phyloP scores from a whole-genome alignment of 805 yeast species.

The Wickerhamomyces hampshirensis region DNA sequence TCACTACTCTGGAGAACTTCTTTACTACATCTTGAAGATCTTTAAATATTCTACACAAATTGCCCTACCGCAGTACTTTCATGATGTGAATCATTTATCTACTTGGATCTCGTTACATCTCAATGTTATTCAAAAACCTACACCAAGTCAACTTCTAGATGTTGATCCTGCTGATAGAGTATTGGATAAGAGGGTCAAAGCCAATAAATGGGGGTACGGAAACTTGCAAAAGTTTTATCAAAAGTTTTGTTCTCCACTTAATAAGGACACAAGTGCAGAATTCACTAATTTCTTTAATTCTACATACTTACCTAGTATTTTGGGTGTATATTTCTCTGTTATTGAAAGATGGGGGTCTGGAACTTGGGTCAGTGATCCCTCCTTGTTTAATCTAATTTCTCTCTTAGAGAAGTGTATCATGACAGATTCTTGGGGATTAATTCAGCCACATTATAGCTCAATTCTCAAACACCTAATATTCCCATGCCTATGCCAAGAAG shows the following conservation, averaged over 20 bases:
- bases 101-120: constrained; percentile 69
- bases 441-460: constrained; percentile 61
- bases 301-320: constrained; percentile 65
- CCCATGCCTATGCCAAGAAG: constrained; percentile 71
- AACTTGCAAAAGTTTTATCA: constrained; percentile 67
- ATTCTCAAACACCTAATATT: constrained; percentile 65
- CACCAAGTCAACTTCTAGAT: constrained; percentile 47
- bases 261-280: constrained; percentile 36
- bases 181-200: constrained; percentile 52
- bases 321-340: constrained; percentile 53
- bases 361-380: constrained; percentile 61
- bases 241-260: constrained; percentile 40
- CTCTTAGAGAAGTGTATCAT: constrained; percentile 61
- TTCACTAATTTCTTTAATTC: constrained; percentile 52
- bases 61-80: constrained; percentile 52
- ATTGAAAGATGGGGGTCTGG: constrained; percentile 35
- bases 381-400: constrained; percentile 60
- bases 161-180: constrained; percentile 44
- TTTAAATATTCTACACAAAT: constrained; percentile 60
- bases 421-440: constrained; percentile 50
- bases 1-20: constrained; percentile 37
- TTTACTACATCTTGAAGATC: constrained; percentile 60
- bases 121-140: constrained; percentile 46
- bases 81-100: constrained; percentile 32
- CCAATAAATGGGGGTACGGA: constrained; percentile 86